Base-by-base conservation (phyloP, 441 rosid species). In the Melastoma candidum region DNA sequence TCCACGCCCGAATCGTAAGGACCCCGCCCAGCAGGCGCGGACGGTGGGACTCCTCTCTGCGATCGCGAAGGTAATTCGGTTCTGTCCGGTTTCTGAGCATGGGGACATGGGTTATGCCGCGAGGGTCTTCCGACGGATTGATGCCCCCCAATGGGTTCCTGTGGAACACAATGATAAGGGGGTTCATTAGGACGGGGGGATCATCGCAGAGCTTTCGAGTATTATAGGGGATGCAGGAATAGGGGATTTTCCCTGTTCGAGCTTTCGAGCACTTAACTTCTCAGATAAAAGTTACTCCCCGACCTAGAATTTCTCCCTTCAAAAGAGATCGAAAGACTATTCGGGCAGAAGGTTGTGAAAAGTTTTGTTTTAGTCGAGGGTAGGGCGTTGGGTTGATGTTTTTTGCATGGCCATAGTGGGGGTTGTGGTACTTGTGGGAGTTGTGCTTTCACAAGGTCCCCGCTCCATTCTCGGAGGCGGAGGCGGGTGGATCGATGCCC, bases 51-150 rank as follows among this genome's bases (percentile, higher is more conserved):
- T 43, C 65, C 67, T 66, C 1, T 73, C 60, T 39, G 63, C 68
- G 1, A 22, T 55, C 0, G 71, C 76, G 24, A 73, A 71, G 61
- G 26, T 73, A 29, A 47, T 77, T 11, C 49, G 51, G 2, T 73
- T 73, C 55, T 77, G 78, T 14, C 71, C 74, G 0, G 71, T 52
- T 53, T 69, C 79, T 6, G 66, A 69, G 36, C 53, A 11, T 9
- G 74, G 77, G 25, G 71, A 73, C 51, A 67, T 74, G 77, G 65
- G 53, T 10, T 63, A 66, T 14, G 75, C 71, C 0, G 46, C 29
- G 51, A 54, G 57, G 2, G 14, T 66, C 9, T 68, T 71, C 53
- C 57, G 48, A 29, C 43, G 4, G 11, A 14, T 64, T 27, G 47
- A 13, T 63, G 22, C 22, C 44, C 29, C 71, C 68, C 0, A 68